Evolutionary conservation across 2,329 filamentous ascomycete genomes (phyloP).

Genomic region (Pseudogymnoascus sp.): DNA sequence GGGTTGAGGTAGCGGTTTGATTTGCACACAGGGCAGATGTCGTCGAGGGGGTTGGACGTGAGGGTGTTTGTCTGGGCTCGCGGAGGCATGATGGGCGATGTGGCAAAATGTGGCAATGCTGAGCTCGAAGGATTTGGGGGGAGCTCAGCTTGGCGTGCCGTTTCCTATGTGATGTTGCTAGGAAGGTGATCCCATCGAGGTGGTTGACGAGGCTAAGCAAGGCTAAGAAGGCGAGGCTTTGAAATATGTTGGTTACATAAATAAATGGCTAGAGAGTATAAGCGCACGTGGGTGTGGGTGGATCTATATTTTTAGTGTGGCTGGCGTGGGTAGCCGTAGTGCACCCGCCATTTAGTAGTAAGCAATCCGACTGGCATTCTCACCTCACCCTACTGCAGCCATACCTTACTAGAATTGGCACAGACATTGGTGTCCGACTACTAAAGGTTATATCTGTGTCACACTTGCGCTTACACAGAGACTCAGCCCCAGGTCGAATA

Average conservation of each 20-base stretch:
- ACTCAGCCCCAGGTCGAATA: neutral
- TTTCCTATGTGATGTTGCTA: neutral
- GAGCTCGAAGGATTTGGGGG: neutral
- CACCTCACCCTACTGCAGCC: no score
- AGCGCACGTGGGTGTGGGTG: no score
- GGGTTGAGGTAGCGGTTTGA: slow-evolving; percentile 91
- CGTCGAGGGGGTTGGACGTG: slow-evolving; percentile 30
- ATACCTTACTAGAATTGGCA: no score
- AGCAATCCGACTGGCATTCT: no score
- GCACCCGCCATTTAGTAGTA: no score
- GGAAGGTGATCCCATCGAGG: neutral
- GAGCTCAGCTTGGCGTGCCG: neutral
- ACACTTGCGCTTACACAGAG: neutral
- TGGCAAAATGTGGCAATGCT: neutral
- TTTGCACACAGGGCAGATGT: slow-evolving; percentile 96
- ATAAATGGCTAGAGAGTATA: no score
- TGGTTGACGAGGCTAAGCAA: slow-evolving; percentile 2
- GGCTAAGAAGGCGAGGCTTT: slow-evolving; percentile 11
- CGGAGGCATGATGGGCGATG: neutral
- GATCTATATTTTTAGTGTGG: no score
- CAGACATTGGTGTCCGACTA: no score
- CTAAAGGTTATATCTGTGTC: no score
- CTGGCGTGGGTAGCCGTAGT: no score
- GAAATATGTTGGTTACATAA: neutral
- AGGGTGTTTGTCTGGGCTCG: neutral